These are phyloP conservation scores for Fusarium sp. DNA, from an alignment of 2,329 filamentous ascomycete genomes.

Conservation along the genomic window DNA sequence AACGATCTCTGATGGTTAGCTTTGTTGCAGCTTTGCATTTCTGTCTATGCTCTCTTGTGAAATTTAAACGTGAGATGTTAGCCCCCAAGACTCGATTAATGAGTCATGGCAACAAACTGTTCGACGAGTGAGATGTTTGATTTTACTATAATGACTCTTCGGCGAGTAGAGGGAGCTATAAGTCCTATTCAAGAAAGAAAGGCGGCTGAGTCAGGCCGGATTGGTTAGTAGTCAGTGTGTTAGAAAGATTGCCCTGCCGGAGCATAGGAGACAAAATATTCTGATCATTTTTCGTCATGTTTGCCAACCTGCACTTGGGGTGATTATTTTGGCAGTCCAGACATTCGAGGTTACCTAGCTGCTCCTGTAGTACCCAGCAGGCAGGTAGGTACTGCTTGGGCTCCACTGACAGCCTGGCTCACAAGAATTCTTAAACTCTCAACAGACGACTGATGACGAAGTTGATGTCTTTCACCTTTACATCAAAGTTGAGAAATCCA, in stretches of 20 bases:
- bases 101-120: too few relatives aligned
- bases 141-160: not conserved
- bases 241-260: not conserved
- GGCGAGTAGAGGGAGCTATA: not conserved
- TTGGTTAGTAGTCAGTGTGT: not conserved
- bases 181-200: not conserved
- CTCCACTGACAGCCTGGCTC: conserved; percentile 6
- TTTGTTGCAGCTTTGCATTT: conserved; percentile 8
- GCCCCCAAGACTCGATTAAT: not conserved
- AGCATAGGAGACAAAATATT: not conserved
- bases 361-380: not conserved
- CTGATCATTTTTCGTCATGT: not conserved
- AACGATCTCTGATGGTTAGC: conserved; percentile 31
- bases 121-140: not conserved
- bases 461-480: conserved; percentile 14
- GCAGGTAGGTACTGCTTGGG: not conserved
- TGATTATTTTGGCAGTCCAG: not conserved
- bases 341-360: not conserved
- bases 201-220: conserved; percentile 46
- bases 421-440: conserved; percentile 1
- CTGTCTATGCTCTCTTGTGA: not conserved
- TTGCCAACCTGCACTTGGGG: not conserved
- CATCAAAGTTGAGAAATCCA: not conserved
- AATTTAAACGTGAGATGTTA: not conserved
- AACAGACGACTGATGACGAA: not conserved